Evolutionary conservation across 2,329 filamentous ascomycete species (phyloP).

Genomic region (Paecilomyces niveus): DNA sequence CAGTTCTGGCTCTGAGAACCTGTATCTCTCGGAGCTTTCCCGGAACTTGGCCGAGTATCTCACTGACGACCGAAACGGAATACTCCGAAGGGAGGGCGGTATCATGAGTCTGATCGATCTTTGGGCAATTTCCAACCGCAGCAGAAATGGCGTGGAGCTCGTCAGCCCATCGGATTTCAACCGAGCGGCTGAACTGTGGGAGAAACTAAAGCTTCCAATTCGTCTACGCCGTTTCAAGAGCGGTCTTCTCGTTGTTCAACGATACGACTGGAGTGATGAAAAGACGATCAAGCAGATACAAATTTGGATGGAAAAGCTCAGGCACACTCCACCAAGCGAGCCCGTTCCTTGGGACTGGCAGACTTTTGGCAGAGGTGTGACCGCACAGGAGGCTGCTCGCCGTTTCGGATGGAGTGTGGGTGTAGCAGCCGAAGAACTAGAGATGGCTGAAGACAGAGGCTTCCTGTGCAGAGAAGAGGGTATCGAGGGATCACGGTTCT

Average conservation of each 20-base stretch:
- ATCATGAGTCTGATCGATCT: constrained; percentile 86
- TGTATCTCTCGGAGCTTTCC: constrained; percentile 83
- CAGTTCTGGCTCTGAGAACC: constrained; percentile 67
- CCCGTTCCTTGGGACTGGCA: constrained; percentile 69
- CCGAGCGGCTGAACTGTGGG: constrained; percentile 82
- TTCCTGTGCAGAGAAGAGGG: constrained; percentile 84
- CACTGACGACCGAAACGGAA: constrained; percentile 72
- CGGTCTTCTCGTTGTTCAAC: constrained; percentile 89
- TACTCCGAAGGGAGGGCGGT: constrained; percentile 72
- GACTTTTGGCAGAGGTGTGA: constrained; percentile 74
- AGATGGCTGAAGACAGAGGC: constrained; percentile 93
- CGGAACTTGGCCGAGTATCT: constrained; percentile 82
- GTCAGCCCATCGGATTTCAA: constrained; percentile 89
- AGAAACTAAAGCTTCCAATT: constrained; percentile 76
- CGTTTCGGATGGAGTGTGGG: constrained; percentile 95
- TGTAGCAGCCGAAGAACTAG: constrained; percentile 87
- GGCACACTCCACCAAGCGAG: constrained; percentile 56
- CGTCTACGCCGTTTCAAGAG: constrained; percentile 84
- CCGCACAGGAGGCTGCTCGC: constrained; percentile 81
- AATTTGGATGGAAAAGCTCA: constrained; percentile 69
- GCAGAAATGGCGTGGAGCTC: constrained; percentile 85
- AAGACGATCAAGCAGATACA: constrained; percentile 73
- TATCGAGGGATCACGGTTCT: constrained; percentile 85
- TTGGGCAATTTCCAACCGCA: constrained; percentile 92
- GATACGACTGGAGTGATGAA: constrained; percentile 80